Percentiles rank a stretch among this genome's conserved stretches.
phyloP scores from a whole-genome alignment of 495 filamentous ascomycete genomes.

The Achaetomiella virescens region DNA sequence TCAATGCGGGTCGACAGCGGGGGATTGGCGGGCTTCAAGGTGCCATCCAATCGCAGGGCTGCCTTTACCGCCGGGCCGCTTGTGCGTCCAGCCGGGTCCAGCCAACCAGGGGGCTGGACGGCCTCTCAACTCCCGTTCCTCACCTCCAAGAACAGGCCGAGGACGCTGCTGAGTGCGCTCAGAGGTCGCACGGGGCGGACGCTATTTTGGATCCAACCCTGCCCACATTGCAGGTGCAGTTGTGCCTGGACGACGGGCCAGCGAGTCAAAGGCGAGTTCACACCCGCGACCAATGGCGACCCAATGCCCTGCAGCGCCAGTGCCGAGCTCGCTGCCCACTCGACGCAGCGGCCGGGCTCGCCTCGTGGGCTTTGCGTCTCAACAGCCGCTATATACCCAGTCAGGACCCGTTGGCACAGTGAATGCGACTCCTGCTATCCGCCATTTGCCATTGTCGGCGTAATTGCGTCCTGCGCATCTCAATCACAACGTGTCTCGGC shows the following conservation, averaged over 20 bases:
- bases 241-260: slow-evolving; percentile 25
- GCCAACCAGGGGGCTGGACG: slow-evolving; percentile 23
- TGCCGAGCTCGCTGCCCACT: slow-evolving; percentile 12
- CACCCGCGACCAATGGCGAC: slow-evolving; percentile 20
- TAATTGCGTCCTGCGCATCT: slow-evolving; percentile 32
- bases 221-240: slow-evolving; percentile 32
- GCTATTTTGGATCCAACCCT: slow-evolving; percentile 21
- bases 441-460: slow-evolving; percentile 28
- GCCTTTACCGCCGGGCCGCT: slow-evolving; percentile 25
- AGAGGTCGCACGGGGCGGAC: slow-evolving; percentile 19
- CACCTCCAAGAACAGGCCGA: slow-evolving; percentile 19
- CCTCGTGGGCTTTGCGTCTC: slow-evolving; percentile 34
- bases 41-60: slow-evolving; percentile 21
- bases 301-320: slow-evolving; percentile 17
- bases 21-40: slow-evolving; percentile 11
- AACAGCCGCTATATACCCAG: slow-evolving; percentile 52
- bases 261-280: slow-evolving; percentile 38
- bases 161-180: slow-evolving; percentile 4
- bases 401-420: slow-evolving; percentile 12
- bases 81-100: slow-evolving; percentile 3
- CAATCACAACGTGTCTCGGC: slow-evolving; percentile 44
- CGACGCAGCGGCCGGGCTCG: slow-evolving; percentile 22
- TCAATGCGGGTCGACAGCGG: slow-evolving; percentile 19
- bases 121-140: slow-evolving; percentile 10
- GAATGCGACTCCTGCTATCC: slow-evolving; percentile 16